Conservation (phyloP, 441 rosid species). For the Manihot esculenta region DNA sequence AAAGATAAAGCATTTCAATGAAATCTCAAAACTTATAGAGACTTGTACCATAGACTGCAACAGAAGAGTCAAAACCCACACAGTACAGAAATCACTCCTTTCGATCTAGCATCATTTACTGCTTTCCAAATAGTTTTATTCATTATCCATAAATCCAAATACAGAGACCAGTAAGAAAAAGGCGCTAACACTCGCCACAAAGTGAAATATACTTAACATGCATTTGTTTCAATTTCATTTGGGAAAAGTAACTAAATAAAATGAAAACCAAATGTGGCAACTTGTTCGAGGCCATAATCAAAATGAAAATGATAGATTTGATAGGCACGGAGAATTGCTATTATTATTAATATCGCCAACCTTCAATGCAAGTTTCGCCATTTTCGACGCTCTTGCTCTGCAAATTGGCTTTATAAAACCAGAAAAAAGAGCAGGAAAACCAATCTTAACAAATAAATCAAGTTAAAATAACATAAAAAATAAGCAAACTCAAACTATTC, state of each 20-base stretch:
- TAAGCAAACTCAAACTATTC: neutral
- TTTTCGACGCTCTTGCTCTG: slow-evolving; percentile 76
- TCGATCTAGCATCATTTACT: neutral
- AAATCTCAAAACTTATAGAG: too few species aligned
- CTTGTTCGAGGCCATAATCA: slow-evolving; percentile 30
- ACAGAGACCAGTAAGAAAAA: too few species aligned
- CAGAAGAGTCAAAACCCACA: neutral
- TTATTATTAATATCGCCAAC: slow-evolving; percentile 56
- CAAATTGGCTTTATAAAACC: slow-evolving; percentile 58
- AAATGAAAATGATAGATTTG: slow-evolving; percentile 12
- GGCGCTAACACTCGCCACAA: neutral
- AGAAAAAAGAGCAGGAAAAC: neutral
- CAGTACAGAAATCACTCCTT: too few species aligned
- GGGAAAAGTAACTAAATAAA: neutral
- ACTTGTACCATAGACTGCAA: too few species aligned
- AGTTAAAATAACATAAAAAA: neutral
- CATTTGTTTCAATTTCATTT: neutral
- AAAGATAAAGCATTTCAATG: neutral
- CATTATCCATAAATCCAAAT: neutral
- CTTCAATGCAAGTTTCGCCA: slow-evolving; percentile 92
- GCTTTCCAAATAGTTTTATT: neutral
- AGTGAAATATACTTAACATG: neutral
- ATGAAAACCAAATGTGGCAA: slow-evolving; percentile 13
- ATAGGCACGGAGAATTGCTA: slow-evolving; percentile 78
- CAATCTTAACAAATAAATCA: neutral